Evolutionary conservation across 2,329 filamentous ascomycete species (phyloP), one percentile per base, ranked within the genome.

Genomic region (Diaporthe humulicola): DNA sequence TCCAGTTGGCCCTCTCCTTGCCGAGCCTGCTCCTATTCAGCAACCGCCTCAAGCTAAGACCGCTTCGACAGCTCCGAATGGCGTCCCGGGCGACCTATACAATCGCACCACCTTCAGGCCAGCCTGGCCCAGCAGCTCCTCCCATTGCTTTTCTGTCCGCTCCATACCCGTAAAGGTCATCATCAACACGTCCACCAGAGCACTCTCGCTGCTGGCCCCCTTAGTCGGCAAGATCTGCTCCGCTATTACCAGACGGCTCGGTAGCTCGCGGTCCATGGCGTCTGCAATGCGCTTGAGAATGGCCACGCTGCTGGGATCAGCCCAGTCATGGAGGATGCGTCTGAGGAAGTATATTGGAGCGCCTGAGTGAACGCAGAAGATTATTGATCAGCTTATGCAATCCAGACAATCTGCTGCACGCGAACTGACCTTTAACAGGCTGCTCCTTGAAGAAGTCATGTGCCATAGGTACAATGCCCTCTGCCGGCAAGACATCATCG

Each of bases 301-400:
- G 40, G 42, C 15, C 3, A 64, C 17, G 4, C 73, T 73, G 28
- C 38, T 60, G 4, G 76, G 61, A 2, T 72, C 52, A 0, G 78
- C 76, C 50, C 76, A 76, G 25, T 79, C 74, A 33, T 80, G 78
- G 0, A 75, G 57, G 9, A 80, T 78, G 4, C 50, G 76, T 2
- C 78, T 67, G 9, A 79, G 28, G 58, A 72, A 78, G 73, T 79
- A 80, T 58, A 79, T 76, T 25, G 76, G 77, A 15, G 79, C 78
- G 4, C 76, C 78, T 77, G 57, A 14, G 10, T 22, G 10, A 19
- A 25, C n/a, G 42, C 25, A 6, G n/a, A 17, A 42, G 17, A 33
- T 25, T 30, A 17, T 40, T 25, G 5, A 30, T 64, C 7, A 54
- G 2, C 12, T 14, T 33, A 1, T 42, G 9, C 6, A 30, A 30